These are phyloP conservation scores for Pyrenula aspistea DNA, from an alignment of 495 filamentous ascomycete species.

Conservation along the genomic window DNA sequence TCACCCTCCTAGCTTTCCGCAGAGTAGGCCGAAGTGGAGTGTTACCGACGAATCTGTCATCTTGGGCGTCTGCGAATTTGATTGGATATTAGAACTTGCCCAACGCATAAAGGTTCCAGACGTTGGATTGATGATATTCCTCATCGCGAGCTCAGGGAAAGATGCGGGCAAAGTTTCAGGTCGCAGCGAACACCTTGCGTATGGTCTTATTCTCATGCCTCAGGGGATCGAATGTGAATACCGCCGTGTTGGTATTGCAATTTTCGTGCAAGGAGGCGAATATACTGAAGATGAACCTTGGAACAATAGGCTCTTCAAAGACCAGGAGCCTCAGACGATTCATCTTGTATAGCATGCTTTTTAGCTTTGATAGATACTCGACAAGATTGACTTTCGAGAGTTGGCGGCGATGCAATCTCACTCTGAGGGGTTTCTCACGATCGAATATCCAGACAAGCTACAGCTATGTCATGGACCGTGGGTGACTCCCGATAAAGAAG, in stretches of 20 bases:
- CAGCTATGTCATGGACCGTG: too few relatives aligned
- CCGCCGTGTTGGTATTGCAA: not conserved
- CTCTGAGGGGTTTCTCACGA: too few relatives aligned
- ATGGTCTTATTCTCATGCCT: not conserved
- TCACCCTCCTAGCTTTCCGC: too few relatives aligned
- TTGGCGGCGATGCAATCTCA: too few relatives aligned
- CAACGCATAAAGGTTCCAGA: not conserved
- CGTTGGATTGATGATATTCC: not conserved
- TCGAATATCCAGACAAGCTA: too few relatives aligned
- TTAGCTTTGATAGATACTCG: too few relatives aligned
- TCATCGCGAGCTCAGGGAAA: not conserved
- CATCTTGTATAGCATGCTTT: constrained; percentile 1
- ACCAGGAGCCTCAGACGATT: not conserved
- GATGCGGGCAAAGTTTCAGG: not conserved
- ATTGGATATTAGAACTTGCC: too few relatives aligned
- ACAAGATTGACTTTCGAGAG: too few relatives aligned
- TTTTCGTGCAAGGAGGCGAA: not conserved
- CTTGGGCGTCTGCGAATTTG: not conserved
- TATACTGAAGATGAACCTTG: not conserved
- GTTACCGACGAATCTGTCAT: not conserved
- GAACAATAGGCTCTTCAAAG: constrained; percentile 1
- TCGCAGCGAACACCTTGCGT: not conserved
- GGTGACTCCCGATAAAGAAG: too few relatives aligned
- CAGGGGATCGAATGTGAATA: not conserved
- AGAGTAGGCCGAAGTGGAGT: too few relatives aligned